These are phyloP conservation scores for Corniculantispora saksenae DNA, from an alignment of 2,329 filamentous ascomycete species.

Conservation along the genomic window DNA sequence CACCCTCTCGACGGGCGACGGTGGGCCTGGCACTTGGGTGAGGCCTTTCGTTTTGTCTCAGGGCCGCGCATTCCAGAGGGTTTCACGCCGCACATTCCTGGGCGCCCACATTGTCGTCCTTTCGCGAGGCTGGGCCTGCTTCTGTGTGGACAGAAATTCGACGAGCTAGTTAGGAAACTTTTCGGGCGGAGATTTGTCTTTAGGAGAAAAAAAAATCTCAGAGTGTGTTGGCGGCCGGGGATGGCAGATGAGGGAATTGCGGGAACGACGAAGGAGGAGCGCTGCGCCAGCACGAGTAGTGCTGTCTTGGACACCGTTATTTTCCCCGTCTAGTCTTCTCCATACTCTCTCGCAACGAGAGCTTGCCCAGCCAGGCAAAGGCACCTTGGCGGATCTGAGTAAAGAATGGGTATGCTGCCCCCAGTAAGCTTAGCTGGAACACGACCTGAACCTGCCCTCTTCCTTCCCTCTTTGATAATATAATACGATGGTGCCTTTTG, in stretches of 20 bases:
- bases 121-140: slow-evolving; percentile 31
- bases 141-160: slow-evolving; percentile 14
- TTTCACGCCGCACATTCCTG: slow-evolving; percentile 20
- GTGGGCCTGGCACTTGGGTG: slow-evolving; percentile 16
- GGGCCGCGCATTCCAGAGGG: slow-evolving; percentile 23
- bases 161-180: background rate
- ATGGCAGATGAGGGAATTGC: slow-evolving; percentile 3
- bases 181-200: slow-evolving; percentile 1
- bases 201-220: slow-evolving; percentile 12
- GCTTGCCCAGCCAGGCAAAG: slow-evolving; percentile 18
- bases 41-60: slow-evolving; percentile 39
- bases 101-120: slow-evolving; percentile 36
- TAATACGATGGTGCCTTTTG: slow-evolving; percentile 20
- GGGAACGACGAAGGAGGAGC: background rate
- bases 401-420: slow-evolving; percentile 20
- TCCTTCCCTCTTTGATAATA: slow-evolving; percentile 18
- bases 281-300: background rate
- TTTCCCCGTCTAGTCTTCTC: slow-evolving; percentile 15
- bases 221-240: slow-evolving; percentile 1
- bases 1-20: slow-evolving; percentile 21
- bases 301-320: slow-evolving; percentile 19
- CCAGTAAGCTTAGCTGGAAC: slow-evolving; percentile 16
- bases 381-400: slow-evolving; percentile 17
- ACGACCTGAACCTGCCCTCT: slow-evolving; percentile 16
- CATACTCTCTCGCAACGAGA: slow-evolving; percentile 15